Evolutionary conservation across 495 filamentous ascomycete genomes (phyloP), one percentile per base, ranked within the genome.

Genomic region (Astrocystis sublimbata): DNA sequence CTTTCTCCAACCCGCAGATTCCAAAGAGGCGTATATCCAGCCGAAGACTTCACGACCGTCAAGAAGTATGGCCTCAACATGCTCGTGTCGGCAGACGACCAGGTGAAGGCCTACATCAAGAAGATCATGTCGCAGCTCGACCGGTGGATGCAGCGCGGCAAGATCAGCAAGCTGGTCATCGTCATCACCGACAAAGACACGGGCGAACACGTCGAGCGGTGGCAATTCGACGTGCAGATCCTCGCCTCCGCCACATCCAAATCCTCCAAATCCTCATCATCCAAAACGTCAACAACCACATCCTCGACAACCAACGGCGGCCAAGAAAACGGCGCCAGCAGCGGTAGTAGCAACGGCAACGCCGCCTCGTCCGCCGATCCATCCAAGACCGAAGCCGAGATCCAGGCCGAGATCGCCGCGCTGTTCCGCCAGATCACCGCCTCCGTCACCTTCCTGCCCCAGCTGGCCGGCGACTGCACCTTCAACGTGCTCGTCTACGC

Each of bases 41-140:
- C 94, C 31, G 94, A 98, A 68, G 94, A 98, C 78, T 98, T 98
- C 73, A 92, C 89, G 64, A 88, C 93, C 23, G 92, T 98, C 68
- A 98, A 98, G 77, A 98, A 98, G 81, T 98, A 98, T 87, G 96
- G 96, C 68, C 87, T 98, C 66, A 98, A 96, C 70, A 98, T 98
- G 92, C 90, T 97, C 40, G 85, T 97, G 38, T 92, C 94, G 17
- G 86, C 90, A 60, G 94, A 98, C 76, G 94, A 98, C 79, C 92
- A 98, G 74, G 94, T 98, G 67, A 96, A 96, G 79, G 92, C 93
- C 52, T 98, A 98, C 76, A 96, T 96, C 81, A 96, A 96, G 79
- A 96, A 94, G 79, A 96, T 97, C 76, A 97, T 96, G 91, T 89
- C 88, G 4, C 92, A 96, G 76, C 85, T 97, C 45, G 92, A 93